Evolutionary conservation across 75 land plant species (phyloP).

Genomic region (Isoetes taiwanensis): DNA sequence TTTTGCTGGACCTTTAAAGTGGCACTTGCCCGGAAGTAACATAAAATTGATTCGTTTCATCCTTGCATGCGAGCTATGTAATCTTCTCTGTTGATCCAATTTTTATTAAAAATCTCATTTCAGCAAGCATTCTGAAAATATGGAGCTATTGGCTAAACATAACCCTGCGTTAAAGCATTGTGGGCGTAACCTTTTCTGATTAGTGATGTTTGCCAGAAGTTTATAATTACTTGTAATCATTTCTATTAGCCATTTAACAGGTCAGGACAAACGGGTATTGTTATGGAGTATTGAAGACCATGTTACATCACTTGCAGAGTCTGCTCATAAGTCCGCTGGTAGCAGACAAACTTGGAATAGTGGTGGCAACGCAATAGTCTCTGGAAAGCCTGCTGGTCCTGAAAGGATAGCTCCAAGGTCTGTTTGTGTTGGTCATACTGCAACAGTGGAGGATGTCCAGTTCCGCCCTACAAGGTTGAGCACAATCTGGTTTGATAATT

Average conservation of each 20-base stretch:
- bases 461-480: conserved; percentile 85
- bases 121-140: no score
- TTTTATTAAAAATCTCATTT: no score
- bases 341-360: conserved; percentile 8
- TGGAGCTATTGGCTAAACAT: no score
- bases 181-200: no score
- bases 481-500: background rate
- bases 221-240: no score
- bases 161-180: no score
- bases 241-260: conserved; percentile 21
- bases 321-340: conserved; percentile 13
- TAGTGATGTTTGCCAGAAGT: no score
- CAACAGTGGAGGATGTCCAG: conserved; percentile 95
- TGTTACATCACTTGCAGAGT: conserved; percentile 30
- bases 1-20: no score
- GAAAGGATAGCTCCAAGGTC: conserved; percentile 67
- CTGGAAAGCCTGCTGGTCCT: conserved; percentile 22
- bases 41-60: no score
- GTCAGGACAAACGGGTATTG: conserved; percentile 79
- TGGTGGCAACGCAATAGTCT: conserved; percentile 2
- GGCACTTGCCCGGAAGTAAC: no score
- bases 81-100: no score
- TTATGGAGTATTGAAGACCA: conserved; percentile 97
- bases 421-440: conserved; percentile 64
- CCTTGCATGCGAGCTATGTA: no score